Conservation (phyloP, 805 yeast species). For the Jamesozyma jinghongensis region DNA sequence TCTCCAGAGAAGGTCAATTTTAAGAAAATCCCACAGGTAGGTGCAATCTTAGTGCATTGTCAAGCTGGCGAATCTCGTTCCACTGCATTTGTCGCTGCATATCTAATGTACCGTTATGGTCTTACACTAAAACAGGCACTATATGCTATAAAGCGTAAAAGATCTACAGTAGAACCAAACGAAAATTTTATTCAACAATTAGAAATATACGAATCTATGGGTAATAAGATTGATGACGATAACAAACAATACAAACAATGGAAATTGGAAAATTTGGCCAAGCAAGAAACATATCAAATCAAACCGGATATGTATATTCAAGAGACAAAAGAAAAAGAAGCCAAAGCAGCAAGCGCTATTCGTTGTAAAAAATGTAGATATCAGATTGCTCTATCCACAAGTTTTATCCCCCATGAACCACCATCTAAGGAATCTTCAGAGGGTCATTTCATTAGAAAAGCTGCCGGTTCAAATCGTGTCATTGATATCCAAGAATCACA, state of each 20-base stretch:
- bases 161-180: slow-evolving; percentile 59
- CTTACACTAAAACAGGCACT: slow-evolving; percentile 53
- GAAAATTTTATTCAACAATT: slow-evolving; percentile 67
- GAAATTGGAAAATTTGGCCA: slow-evolving; percentile 27
- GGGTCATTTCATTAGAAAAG: slow-evolving; percentile 54
- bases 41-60: slow-evolving; percentile 57
- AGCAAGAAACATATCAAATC: slow-evolving; percentile 30
- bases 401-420: slow-evolving; percentile 55
- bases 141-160: slow-evolving; percentile 63
- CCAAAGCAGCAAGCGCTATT: slow-evolving; percentile 33
- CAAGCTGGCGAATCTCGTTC: slow-evolving; percentile 93
- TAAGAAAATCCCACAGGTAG: slow-evolving; percentile 32
- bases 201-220: slow-evolving; percentile 44
- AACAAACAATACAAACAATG: slow-evolving; percentile 36
- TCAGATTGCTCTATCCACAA: slow-evolving; percentile 51
- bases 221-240: slow-evolving; percentile 15
- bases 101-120: slow-evolving; percentile 69
- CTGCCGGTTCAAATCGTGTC: slow-evolving; percentile 52
- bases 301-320: slow-evolving; percentile 29
- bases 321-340: slow-evolving; percentile 24
- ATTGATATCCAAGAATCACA: slow-evolving; percentile 51
- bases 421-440: slow-evolving; percentile 61
- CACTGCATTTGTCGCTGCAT: slow-evolving; percentile 78
- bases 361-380: slow-evolving; percentile 81
- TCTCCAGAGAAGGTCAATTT: slow-evolving; percentile 25